Base-by-base conservation (phyloP, 768 basidiomycete genomes). In the Serendipita sp. region DNA sequence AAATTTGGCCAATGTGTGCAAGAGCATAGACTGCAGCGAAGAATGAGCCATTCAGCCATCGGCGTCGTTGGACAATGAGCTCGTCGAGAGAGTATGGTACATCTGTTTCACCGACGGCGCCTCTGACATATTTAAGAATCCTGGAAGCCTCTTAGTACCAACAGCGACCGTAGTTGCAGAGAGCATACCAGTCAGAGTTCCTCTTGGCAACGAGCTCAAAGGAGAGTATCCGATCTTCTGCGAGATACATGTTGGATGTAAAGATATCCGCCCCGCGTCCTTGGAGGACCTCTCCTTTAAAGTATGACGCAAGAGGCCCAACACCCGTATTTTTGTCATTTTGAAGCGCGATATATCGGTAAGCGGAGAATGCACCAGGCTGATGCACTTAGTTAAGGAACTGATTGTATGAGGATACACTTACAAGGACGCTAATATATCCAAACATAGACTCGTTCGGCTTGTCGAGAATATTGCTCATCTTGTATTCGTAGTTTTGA, bases 61-160 rank as follows among this genome's bases (percentile, higher is more conserved):
- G 23, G 23, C 23, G 23, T 94, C 93, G 84, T 70, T 97, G 95
- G 65, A 81, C 81, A 71, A 96, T 97, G 72, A 96, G 97, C 73
- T 97, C 95, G 2, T 93, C 85, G 15, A 96, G 81, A 0, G 83
- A 81, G 70, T 96, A 92, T 0, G 94, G 94, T 1, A 96, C 93
- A 73, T 97, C 92, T 1, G 91, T 94, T 23, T 91, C 81, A 2
- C 86, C 93, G 68, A 91, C 91, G 2, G 94, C 92, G 0, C 87
- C 91, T 71, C 96, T 94, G 75, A 96, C 94, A 70, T 94, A 99
- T 76, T 97, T 93, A 71, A 99, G 74, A 50, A 88, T 83, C 95
- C 95, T 97, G 29, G 88, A 23, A 23, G 23, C 23, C 23, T 23
- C 23, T 23, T 23, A 23, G 23, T 23, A 23, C 23, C 78, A 2